A percentile compares a stretch with the other conserved stretches of the same genome.
Evolutionary conservation across 2,329 filamentous ascomycete species (phyloP).

Genomic region (Thielaviopsis punctulata): DNA sequence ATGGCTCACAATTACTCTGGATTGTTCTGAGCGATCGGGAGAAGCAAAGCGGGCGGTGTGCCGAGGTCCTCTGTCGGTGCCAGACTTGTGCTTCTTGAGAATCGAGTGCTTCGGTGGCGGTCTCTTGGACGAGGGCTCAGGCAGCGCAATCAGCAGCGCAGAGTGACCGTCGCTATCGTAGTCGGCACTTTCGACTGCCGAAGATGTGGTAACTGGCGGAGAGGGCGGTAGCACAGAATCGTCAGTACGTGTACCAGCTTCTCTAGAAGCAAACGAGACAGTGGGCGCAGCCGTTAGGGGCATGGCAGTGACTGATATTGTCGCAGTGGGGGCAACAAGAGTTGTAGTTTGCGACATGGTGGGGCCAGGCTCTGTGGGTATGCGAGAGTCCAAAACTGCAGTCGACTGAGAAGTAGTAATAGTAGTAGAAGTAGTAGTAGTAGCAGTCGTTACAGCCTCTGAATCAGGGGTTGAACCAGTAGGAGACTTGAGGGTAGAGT

Average conservation of each 20-base stretch:
- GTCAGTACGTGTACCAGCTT: neutral
- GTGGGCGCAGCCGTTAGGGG: neutral
- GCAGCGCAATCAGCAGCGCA: neutral
- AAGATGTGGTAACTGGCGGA: neutral
- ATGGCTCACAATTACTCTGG: neutral
- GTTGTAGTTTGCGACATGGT: neutral
- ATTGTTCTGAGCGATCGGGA: slow-evolving; percentile 26
- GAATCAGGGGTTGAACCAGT: neutral
- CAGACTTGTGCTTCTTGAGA: slow-evolving; percentile 39
- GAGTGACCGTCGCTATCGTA: neutral
- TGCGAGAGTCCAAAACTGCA: neutral
- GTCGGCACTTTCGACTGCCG: neutral
- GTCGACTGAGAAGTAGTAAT: neutral
- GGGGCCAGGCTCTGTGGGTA: neutral
- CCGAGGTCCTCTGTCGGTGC: slow-evolving; percentile 33
- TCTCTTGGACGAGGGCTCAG: slow-evolving; percentile 26
- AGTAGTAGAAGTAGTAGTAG: neutral
- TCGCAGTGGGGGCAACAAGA: neutral
- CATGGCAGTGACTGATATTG: neutral
- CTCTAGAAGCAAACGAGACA: neutral
- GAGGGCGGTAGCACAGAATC: neutral
- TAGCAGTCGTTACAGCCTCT: neutral
- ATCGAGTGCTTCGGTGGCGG: slow-evolving; percentile 32
- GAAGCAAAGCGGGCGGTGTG: slow-evolving; percentile 46
- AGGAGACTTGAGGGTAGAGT: slow-evolving; percentile 1